phyloP scores from a whole-genome alignment of 257 asterid genomes.

The Pogostemon cablin region DNA sequence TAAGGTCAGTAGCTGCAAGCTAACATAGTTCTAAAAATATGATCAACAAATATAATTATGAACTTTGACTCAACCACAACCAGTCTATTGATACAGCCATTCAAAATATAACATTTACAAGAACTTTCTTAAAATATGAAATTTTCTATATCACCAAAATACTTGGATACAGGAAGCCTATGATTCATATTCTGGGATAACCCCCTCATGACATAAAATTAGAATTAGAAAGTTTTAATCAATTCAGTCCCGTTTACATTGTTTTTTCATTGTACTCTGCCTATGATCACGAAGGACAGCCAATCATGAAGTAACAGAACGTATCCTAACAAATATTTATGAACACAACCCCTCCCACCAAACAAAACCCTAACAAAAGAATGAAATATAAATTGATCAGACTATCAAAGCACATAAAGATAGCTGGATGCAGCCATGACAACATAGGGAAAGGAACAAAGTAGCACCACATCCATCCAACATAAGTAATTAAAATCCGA shows the following conservation, averaged over 20 bases:
- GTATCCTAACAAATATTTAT: not conserved
- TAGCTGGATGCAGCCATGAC: not conserved
- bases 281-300: conserved; percentile 9
- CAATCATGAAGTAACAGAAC: not conserved
- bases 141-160: not conserved
- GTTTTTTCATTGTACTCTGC: not conserved
- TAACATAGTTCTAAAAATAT: not conserved
- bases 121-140: not conserved
- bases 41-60: not conserved
- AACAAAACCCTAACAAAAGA: not conserved
- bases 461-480: not conserved
- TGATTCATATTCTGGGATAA: not conserved
- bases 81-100: not conserved
- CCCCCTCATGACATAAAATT: not conserved
- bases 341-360: not conserved
- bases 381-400: not conserved
- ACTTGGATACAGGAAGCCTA: conserved; percentile 1
- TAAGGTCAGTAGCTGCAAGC: not conserved
- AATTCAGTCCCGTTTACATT: not conserved
- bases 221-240: not conserved
- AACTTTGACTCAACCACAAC: not conserved
- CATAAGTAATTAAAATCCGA: not conserved
- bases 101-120: not conserved
- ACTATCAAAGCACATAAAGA: not conserved
- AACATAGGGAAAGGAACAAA: not conserved